Base-by-base conservation (phyloP, 495 filamentous ascomycete genomes). In the Penicillium canescens region DNA sequence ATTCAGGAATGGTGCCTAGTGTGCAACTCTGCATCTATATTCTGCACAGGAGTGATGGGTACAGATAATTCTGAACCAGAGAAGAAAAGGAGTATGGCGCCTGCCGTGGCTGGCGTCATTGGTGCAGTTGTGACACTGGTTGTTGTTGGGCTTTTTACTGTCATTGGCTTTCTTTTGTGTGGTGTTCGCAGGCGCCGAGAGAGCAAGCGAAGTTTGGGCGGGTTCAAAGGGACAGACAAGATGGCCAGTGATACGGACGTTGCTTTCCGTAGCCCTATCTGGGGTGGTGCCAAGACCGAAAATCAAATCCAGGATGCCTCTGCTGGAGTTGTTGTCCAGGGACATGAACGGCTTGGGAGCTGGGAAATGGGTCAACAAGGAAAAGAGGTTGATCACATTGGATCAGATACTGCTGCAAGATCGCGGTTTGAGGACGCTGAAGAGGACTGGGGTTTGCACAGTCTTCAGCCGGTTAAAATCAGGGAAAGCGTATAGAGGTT, bases 1-100 rank as follows among this genome's bases (percentile, higher is more conserved):
- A 80, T 79, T 10, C 61, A 75, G 33, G 73, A 84, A 20, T 96
- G 91, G 91, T 96, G 91, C 65, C 46, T 59, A 0, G 65, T 70
- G 37, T 96, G 91, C 60, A 81, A 82, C n/a, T 82, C 86, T 41
- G 72, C 71, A 0, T 82, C 80, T 3, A 75, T 80, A 1, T 74
- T 82, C 34, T 95, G 90, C 62, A 72, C 80, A 9, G 72, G 69
- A 4, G 69, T 71, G 16, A 51, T 68, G 13, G 45, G 54, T 6
- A 13, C 40, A 16, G 47, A 16, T 4, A 2, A 34, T 4, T 54
- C 28, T 1, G 23, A 42, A 18, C 38, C 33, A 31, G 50, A 45
- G 13, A 49, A 56, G 13, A 54, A 58, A 44, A 59, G 60, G 24
- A 38, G 46, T 10, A 50, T 74, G 31, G 36, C 55, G 14, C 67